Percentiles rank a stretch among this genome's conserved stretches.
Evolutionary conservation across 306 rosid genomes (phyloP).

Genomic region (Dalbergia oliveri): DNA sequence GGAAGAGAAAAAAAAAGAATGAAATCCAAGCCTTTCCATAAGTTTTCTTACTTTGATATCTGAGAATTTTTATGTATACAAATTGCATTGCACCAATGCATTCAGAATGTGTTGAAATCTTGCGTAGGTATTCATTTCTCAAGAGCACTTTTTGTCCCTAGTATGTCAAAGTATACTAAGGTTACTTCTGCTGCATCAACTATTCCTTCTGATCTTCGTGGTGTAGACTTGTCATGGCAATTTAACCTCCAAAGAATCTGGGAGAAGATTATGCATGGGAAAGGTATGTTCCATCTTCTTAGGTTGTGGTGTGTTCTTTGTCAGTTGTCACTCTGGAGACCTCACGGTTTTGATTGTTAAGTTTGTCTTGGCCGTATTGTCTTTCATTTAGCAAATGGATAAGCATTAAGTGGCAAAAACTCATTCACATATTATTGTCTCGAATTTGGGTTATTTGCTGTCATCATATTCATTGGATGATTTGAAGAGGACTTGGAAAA

Average conservation of each 20-base stretch:
- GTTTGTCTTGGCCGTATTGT: slow-evolving; percentile 4
- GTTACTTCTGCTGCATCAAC: slow-evolving; percentile 67
- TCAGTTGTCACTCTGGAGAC: neutral
- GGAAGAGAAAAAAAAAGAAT: slow-evolving; percentile 6
- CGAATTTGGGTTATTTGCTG: slow-evolving; percentile 1
- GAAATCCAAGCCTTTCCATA: neutral
- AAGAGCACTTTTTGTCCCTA: slow-evolving; percentile 80
- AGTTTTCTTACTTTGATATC: slow-evolving; percentile 12
- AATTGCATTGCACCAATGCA: slow-evolving; percentile 30
- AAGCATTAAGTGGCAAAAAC: slow-evolving; percentile 1
- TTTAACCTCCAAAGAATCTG: slow-evolving; percentile 67
- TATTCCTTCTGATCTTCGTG: slow-evolving; percentile 54
- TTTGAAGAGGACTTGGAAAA: neutral
- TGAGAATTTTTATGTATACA: neutral
- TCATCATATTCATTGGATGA: slow-evolving; percentile 10
- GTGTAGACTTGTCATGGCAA: slow-evolving; percentile 78
- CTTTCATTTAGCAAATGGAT: slow-evolving; percentile 11
- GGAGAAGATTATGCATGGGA: slow-evolving; percentile 72
- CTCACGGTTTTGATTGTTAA: slow-evolving; percentile 1
- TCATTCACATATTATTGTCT: neutral
- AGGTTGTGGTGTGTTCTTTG: slow-evolving; percentile 23
- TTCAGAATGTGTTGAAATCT: slow-evolving; percentile 35
- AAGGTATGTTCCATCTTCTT: slow-evolving; percentile 56
- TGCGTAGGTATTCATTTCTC: slow-evolving; percentile 69
- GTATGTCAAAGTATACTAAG: slow-evolving; percentile 69